A percentile compares a stretch with the other conserved stretches of the same genome.
Evolutionary conservation across 257 asterid genomes (phyloP).

Genomic region (Nicotiana paniculata): DNA sequence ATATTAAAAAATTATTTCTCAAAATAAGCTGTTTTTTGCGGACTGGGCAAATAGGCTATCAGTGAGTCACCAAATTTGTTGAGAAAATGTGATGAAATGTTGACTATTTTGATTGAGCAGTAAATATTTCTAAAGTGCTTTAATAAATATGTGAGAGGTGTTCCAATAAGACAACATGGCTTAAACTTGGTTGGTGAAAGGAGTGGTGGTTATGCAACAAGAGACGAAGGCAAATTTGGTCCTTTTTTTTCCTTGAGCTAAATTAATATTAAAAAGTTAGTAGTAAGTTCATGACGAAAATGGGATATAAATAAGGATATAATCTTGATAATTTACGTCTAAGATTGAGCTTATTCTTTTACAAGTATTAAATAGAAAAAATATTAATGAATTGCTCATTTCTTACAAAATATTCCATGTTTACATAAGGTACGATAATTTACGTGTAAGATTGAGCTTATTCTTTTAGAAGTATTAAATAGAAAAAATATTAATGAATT

Average conservation of each 20-base stretch:
- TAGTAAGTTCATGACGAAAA: background rate
- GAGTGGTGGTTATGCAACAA: background rate
- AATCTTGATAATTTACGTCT: background rate
- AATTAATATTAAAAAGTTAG: background rate
- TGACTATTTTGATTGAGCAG: background rate
- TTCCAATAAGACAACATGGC: background rate
- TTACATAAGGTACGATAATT: background rate
- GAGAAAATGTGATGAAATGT: background rate
- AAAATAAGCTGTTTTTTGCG: no score
- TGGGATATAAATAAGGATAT: background rate
- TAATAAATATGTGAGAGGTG: background rate
- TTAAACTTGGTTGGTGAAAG: background rate
- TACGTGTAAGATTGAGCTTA: background rate
- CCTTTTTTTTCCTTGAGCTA: background rate
- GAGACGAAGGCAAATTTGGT: background rate
- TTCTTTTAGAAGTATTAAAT: no score
- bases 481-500: no score
- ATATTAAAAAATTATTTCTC: no score
- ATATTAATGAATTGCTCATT: no score
- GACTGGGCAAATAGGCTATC: background rate
- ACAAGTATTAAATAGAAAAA: no score
- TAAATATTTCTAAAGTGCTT: background rate
- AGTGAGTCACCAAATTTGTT: background rate
- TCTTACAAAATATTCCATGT: no score
- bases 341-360: background rate